Evolutionary conservation across 148 eudicot genomes (phyloP).

Genomic region (Fagopyrum esculentum): DNA sequence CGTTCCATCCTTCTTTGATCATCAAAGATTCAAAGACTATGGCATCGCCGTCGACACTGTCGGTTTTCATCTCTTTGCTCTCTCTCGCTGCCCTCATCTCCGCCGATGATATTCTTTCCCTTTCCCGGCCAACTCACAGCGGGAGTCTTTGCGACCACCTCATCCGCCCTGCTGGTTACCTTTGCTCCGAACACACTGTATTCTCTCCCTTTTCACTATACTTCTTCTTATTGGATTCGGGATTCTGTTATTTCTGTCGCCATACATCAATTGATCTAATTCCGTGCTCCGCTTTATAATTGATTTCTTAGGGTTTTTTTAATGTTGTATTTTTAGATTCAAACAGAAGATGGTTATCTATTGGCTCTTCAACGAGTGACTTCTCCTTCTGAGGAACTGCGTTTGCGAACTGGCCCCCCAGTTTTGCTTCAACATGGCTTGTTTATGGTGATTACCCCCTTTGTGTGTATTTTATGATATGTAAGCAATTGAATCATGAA

Average conservation of each 20-base stretch:
- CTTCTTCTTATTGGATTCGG: not conserved
- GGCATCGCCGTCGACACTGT: constrained; percentile 9
- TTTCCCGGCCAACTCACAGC: not conserved
- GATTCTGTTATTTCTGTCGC: not conserved
- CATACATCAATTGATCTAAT: not conserved
- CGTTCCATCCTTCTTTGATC: not conserved
- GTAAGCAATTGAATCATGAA: not conserved
- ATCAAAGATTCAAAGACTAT: not conserved
- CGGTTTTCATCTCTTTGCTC: constrained; percentile 7
- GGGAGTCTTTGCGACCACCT: no score
- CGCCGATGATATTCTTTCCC: no score
- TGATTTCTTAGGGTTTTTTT: not conserved
- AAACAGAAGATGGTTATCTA: constrained; percentile 70
- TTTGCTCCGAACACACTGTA: no score
- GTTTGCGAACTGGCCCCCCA: constrained; percentile 40
- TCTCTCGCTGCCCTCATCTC: no score
- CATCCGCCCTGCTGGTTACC: not conserved
- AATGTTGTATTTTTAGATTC: constrained; percentile 32
- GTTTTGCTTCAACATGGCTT: constrained; percentile 86
- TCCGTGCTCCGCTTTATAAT: not conserved
- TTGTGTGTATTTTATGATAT: not conserved
- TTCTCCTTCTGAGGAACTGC: constrained; percentile 22
- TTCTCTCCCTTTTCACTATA: not conserved
- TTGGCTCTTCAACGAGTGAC: constrained; percentile 80
- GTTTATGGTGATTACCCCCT: constrained; percentile 44